Evolutionary conservation across 179 eudicot genomes (phyloP), one percentile per base, ranked within the genome.

Genomic region (Camellia oleifera): DNA sequence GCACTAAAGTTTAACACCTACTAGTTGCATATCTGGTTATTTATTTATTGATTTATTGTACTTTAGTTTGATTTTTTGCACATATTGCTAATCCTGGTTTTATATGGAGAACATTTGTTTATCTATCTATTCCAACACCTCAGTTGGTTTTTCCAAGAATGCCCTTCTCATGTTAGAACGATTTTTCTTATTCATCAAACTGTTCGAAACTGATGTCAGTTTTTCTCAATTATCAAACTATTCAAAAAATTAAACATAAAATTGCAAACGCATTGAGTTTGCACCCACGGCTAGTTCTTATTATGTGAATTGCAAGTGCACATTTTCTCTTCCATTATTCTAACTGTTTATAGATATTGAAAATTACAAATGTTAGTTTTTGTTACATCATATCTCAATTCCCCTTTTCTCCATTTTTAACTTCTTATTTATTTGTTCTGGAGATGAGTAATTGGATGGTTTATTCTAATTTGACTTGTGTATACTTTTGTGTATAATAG

Each of bases 401-500:
- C n/a, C 65, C 65, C 1, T 17, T n/a, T 61, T 61, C 65, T n/a
- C 65, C 23, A 17, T 61, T 61, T 4, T 4, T 17, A 61, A 0
- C 5, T 4, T 15, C 65, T 61, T 61, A 61, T n/a, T 61, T 15
- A 56, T 56, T 56, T 56, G 60, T 11, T 56, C 15, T 12, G 3
- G 3, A 10, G 60, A 10, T 48, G 52, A 48, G 52, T 48, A 3
- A 4, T 48, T 48, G 5, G 52, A 48, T 7, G 7, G 52, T 48
- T 4, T 48, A 0, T 4, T 48, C 52, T 48, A 4, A 48, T 48
- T 48, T 48, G 52, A 48, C 52, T 48, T 48, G 52, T 48, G 7
- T 48, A 48, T 4, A 48, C 13, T 56, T 56, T 17, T 61, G 53
- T 72, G 23, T 46, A 72, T 83, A 64, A 70, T 74, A 91, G 93